A percentile compares a stretch with the other conserved stretches of the same genome.
phyloP scores from a whole-genome alignment of 2,329 filamentous ascomycete species.

The Phyllosticta citribraziliensis region DNA sequence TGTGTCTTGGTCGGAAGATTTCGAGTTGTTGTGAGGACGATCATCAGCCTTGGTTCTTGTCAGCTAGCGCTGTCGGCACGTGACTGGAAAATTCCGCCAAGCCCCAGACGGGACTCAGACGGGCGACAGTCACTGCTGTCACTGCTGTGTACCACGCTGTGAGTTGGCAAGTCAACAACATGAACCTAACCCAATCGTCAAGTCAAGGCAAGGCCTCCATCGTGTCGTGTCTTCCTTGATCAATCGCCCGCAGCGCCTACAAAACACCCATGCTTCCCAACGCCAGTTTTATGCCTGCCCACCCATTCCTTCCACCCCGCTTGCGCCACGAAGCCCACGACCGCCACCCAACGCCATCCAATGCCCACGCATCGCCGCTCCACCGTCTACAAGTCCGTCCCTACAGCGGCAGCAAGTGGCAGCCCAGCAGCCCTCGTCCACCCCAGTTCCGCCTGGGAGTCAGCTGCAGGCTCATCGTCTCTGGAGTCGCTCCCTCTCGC shows the following conservation, averaged over 20 bases:
- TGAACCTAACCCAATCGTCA: not conserved
- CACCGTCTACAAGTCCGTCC: not conserved
- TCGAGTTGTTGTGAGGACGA: slow-evolving; percentile 4
- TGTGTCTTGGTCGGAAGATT: slow-evolving; percentile 11
- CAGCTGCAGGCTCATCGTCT: slow-evolving; percentile 59
- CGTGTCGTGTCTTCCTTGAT: not conserved
- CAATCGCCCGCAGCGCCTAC: not conserved
- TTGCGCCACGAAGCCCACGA: slow-evolving; percentile 23
- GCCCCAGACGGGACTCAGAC: not conserved
- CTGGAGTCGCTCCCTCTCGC: slow-evolving; percentile 14
- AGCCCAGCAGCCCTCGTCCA: slow-evolving; percentile 79
- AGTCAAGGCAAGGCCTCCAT: not conserved
- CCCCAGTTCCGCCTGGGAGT: slow-evolving; percentile 78
- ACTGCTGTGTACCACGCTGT: not conserved
- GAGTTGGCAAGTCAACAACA: slow-evolving; percentile 8
- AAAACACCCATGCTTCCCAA: not conserved
- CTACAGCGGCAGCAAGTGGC: slow-evolving; percentile 74
- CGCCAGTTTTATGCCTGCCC: slow-evolving; percentile 9
- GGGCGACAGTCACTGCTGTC: not conserved
- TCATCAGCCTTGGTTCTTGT: slow-evolving; percentile 8
- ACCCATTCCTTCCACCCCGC: slow-evolving; percentile 18
- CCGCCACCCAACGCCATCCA: slow-evolving; percentile 9
- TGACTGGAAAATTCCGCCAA: slow-evolving; percentile 10
- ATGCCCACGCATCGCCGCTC: not conserved
- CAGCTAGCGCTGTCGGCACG: slow-evolving; percentile 9